phyloP scores from a whole-genome alignment of 2,329 filamentous ascomycete genomes.

The Neurospora crassa region DNA sequence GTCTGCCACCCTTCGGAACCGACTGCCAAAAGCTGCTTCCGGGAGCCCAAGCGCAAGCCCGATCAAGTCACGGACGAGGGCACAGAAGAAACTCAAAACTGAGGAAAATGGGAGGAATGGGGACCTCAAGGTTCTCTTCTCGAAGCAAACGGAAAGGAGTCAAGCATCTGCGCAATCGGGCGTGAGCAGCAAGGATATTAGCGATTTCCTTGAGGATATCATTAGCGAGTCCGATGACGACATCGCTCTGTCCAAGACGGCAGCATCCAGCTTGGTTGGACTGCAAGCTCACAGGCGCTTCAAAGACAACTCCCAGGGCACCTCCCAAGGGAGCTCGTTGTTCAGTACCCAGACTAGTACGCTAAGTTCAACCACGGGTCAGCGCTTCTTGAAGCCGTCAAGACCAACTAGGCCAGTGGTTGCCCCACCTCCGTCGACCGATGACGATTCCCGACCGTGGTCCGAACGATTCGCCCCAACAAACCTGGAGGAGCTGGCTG shows the following conservation, averaged over 20 bases:
- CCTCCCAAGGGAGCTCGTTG: slow-evolving; percentile 9
- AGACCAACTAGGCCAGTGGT: not conserved
- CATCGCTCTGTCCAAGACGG: slow-evolving; percentile 40
- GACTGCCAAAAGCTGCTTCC: slow-evolving; percentile 19
- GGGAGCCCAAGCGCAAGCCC: slow-evolving; percentile 37
- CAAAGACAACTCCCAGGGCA: slow-evolving; percentile 25
- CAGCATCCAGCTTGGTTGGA: slow-evolving; percentile 44
- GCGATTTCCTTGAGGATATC: slow-evolving; percentile 35
- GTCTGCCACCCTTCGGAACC: slow-evolving; percentile 13
- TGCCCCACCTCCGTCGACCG: slow-evolving; percentile 20
- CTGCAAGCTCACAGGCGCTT: slow-evolving; percentile 46
- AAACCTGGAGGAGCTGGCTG: slow-evolving; percentile 73
- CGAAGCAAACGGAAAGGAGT: slow-evolving; percentile 47
- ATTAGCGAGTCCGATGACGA: slow-evolving; percentile 48
- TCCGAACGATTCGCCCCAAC: slow-evolving; percentile 71
- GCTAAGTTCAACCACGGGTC: slow-evolving; percentile 11
- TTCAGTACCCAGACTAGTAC: not conserved
- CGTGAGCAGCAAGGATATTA: slow-evolving; percentile 18
- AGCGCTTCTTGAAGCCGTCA: slow-evolving; percentile 11
- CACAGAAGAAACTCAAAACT: slow-evolving; percentile 28
- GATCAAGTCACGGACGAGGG: slow-evolving; percentile 28
- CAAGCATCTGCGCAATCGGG: slow-evolving; percentile 20
- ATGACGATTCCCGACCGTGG: slow-evolving; percentile 67
- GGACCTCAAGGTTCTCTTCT: slow-evolving; percentile 51
- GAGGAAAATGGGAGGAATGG: slow-evolving; percentile 39